Evolutionary conservation across 2,329 filamentous ascomycete genomes (phyloP).

Genomic region (Aspergillus candidus): DNA sequence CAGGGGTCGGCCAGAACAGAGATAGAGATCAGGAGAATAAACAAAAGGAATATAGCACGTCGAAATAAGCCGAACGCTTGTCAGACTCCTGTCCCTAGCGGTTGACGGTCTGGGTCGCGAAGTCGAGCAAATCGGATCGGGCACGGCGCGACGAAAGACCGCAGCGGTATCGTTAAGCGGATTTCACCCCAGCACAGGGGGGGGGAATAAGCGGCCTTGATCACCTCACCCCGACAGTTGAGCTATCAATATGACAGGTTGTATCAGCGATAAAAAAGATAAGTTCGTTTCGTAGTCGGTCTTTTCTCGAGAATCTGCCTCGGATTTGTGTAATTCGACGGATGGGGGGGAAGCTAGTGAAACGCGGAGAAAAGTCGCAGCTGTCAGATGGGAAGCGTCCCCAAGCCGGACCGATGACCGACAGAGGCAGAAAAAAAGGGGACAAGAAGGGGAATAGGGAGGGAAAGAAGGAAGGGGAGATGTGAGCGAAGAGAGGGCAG

Average conservation of each 20-base stretch:
- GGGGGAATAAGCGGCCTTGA: too few species aligned
- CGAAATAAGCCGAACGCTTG: too few species aligned
- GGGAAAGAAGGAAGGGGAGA: not conserved
- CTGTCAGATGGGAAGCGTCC: conserved; percentile 10
- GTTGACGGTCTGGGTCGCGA: too few species aligned
- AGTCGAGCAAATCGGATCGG: too few species aligned
- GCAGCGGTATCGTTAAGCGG: too few species aligned
- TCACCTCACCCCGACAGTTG: not conserved
- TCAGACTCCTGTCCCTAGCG: too few species aligned
- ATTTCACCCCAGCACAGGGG: too few species aligned
- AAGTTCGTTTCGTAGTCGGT: conserved; percentile 3
- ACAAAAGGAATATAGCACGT: not conserved
- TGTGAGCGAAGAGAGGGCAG: too few species aligned
- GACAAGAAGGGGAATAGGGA: not conserved
- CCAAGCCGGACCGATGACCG: not conserved
- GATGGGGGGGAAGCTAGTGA: conserved; percentile 10
- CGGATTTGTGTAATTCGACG: too few species aligned
- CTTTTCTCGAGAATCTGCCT: not conserved
- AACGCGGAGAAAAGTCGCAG: conserved; percentile 14
- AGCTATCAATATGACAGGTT: conserved; percentile 15
- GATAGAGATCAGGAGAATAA: not conserved
- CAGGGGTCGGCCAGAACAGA: not conserved
- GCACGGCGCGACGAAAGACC: too few species aligned
- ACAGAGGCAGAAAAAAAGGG: not conserved
- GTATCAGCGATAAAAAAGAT: conserved; percentile 3